These are phyloP conservation scores for Monosporascus cannonballus DNA, from an alignment of 2,329 filamentous ascomycete genomes.

Conservation along the genomic window DNA sequence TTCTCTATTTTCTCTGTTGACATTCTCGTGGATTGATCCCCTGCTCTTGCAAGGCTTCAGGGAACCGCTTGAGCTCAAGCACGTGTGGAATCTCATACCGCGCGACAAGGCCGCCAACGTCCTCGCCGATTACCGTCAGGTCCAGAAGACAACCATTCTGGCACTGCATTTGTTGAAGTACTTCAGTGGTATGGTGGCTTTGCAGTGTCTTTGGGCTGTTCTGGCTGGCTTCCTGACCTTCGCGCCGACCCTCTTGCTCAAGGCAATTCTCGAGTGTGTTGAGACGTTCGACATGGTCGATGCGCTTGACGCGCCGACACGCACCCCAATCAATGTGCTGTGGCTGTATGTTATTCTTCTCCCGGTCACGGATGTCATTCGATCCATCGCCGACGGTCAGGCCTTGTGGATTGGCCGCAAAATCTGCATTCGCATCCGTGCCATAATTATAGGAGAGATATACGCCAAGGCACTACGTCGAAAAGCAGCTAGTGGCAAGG, in stretches of 20 bases:
- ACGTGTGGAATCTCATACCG: conserved; percentile 87
- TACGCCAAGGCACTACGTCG: conserved; percentile 92
- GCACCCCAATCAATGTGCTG: conserved; percentile 71
- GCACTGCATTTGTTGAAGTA: conserved; percentile 77
- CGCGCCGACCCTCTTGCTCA: conserved; percentile 82
- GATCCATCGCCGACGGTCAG: conserved; percentile 78
- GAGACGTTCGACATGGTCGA: conserved; percentile 62
- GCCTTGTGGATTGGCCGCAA: conserved; percentile 91
- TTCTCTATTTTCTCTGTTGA: conserved; percentile 80
- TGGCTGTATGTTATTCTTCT: conserved; percentile 95
- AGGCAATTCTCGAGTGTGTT: conserved; percentile 90
- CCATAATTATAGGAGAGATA: conserved; percentile 94
- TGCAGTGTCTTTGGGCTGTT: conserved; percentile 75
- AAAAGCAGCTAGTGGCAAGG: conserved; percentile 73
- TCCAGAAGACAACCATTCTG: conserved; percentile 75
- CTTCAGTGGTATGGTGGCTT: conserved; percentile 70
- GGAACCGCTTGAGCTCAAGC: conserved; percentile 71
- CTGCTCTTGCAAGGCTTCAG: conserved; percentile 88
- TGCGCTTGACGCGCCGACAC: no score
- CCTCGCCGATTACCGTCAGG: conserved; percentile 74
- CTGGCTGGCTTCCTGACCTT: conserved; percentile 82
- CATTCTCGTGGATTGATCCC: conserved; percentile 85
- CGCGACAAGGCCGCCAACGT: conserved; percentile 82
- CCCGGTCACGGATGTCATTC: conserved; percentile 73
- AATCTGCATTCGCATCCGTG: conserved; percentile 86